Percentiles rank a stretch among this genome's conserved stretches.
These are phyloP conservation scores for Kazachstania africana DNA, from an alignment of 805 yeast species.

Conservation along the genomic window DNA sequence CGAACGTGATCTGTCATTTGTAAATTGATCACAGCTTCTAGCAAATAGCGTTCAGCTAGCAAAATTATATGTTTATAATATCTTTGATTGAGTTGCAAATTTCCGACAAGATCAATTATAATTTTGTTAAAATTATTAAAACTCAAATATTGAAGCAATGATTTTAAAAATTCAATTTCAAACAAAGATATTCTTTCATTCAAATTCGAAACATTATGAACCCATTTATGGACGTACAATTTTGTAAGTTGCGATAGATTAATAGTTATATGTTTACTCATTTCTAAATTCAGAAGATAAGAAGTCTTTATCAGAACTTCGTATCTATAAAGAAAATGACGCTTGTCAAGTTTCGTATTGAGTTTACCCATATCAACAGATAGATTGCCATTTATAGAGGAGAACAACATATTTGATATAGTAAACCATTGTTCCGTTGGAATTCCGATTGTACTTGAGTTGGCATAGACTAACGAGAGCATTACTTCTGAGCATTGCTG, in stretches of 20 bases:
- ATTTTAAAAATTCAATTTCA: constrained; percentile 15
- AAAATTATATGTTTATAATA: constrained; percentile 6
- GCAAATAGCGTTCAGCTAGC: constrained; percentile 4
- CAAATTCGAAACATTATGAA: constrained; percentile 2
- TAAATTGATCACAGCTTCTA: constrained; percentile 9
- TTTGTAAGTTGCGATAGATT: constrained; percentile 24
- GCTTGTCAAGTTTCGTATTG: constrained; percentile 4
- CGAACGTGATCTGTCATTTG: constrained; percentile 8
- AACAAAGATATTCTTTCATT: constrained; percentile 8
- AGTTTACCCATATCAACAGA: no score
- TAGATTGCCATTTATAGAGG: constrained; percentile 4
- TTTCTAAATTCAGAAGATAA: constrained; percentile 26
- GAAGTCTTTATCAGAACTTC: constrained; percentile 25
- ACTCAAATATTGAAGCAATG: constrained; percentile 15
- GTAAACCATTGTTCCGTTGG: constrained; percentile 13
- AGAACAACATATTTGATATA: constrained; percentile 13
- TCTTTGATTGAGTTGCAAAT: constrained; percentile 1
- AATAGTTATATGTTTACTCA: constrained; percentile 20
- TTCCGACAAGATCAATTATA: constrained; percentile 5
- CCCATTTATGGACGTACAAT: constrained; percentile 25
- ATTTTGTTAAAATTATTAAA: constrained; percentile 19
- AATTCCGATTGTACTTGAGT: constrained; percentile 2
- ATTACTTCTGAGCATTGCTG: constrained; percentile 17
- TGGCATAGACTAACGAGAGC: constrained; percentile 13
- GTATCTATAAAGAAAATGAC: constrained; percentile 16